Evolutionary conservation across 495 filamentous ascomycete genomes (phyloP).

Genomic region (Talaromyces borbonicus): DNA sequence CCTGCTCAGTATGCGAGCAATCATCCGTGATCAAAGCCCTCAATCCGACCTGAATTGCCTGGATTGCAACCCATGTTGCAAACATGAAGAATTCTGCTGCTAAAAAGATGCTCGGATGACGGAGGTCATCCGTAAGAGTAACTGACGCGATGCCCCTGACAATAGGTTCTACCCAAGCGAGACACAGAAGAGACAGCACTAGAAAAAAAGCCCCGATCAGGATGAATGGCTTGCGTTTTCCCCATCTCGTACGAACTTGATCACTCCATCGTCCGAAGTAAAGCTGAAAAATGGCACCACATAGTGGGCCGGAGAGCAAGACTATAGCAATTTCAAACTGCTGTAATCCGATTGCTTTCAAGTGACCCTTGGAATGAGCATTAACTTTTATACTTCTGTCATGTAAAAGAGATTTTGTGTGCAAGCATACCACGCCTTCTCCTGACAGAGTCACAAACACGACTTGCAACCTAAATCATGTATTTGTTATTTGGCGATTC

Average conservation of each 20-base stretch:
- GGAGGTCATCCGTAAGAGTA: not conserved
- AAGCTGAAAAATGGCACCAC: slow-evolving; percentile 3
- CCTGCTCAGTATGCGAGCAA: not conserved
- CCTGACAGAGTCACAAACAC: not conserved
- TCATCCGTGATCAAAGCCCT: not conserved
- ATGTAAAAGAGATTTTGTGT: not conserved
- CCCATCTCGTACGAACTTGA: not conserved
- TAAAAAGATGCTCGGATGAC: too few species aligned
- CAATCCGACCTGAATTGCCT: not conserved
- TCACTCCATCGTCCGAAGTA: not conserved
- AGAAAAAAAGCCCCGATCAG: not conserved
- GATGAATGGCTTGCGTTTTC: slow-evolving; percentile 1
- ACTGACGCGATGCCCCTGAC: not conserved
- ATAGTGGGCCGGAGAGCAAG: not conserved
- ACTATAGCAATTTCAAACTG: not conserved
- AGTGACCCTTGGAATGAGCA: not conserved
- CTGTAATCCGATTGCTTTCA: not conserved
- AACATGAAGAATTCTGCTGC: not conserved
- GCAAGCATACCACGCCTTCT: not conserved
- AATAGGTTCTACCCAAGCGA: not conserved
- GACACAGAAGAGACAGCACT: not conserved
- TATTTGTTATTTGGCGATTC: too few species aligned
- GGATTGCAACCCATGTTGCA: not conserved
- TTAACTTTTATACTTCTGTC: not conserved
- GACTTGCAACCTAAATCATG: not conserved